A percentile compares a stretch with the other conserved stretches of the same genome.
phyloP scores from a whole-genome alignment of 148 eudicot genomes.

The Cornus florida region DNA sequence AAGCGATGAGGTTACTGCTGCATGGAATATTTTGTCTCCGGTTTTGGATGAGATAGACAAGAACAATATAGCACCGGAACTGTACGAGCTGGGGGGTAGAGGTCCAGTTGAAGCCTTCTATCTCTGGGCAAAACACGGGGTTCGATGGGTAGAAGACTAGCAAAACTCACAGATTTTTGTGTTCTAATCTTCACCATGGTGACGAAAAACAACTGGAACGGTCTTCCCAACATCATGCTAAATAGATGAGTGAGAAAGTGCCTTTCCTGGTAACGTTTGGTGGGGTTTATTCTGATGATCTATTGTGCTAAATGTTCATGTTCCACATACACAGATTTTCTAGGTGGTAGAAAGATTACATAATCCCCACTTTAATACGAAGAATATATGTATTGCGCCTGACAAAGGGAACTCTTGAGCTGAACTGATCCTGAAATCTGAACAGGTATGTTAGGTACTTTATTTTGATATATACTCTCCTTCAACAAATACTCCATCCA shows the following conservation, averaged over 20 bases:
- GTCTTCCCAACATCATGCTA: neutral
- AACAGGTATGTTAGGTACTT: too few relatives aligned
- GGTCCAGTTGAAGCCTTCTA: constrained; percentile 45
- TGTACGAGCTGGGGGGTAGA: constrained; percentile 33
- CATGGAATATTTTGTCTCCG: constrained; percentile 30
- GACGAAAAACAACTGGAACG: neutral
- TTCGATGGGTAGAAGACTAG: constrained; percentile 27
- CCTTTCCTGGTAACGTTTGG: neutral
- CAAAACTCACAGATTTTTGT: neutral
- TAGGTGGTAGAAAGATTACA: too few relatives aligned
- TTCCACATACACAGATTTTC: too few relatives aligned
- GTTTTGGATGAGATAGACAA: constrained; percentile 30
- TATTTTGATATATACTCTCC: too few relatives aligned
- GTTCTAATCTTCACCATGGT: neutral
- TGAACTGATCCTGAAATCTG: too few relatives aligned
- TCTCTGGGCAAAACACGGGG: constrained; percentile 37
- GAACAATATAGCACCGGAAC: constrained; percentile 31
- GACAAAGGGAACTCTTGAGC: too few relatives aligned
- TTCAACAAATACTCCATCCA: too few relatives aligned
- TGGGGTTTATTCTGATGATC: too few relatives aligned
- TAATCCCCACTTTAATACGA: too few relatives aligned
- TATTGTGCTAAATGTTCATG: too few relatives aligned
- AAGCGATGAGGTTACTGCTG: constrained; percentile 45
- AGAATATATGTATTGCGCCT: too few relatives aligned
- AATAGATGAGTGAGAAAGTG: neutral